A percentile compares a stretch with the other conserved stretches of the same genome.
Conservation (phyloP, 192 early-diverging fungal species). For the Oehlia diaphana region DNA sequence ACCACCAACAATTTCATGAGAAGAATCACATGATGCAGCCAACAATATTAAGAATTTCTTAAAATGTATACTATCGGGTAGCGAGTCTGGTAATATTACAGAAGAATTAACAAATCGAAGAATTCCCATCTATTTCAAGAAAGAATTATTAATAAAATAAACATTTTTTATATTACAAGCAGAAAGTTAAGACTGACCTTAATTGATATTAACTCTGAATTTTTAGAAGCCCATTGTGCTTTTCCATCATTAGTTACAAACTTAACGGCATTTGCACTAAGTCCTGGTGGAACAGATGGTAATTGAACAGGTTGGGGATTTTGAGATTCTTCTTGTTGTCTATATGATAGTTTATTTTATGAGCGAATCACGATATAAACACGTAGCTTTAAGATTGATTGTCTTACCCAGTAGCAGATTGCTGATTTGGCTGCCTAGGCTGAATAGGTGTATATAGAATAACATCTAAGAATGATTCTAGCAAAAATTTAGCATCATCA, state of each 20-base stretch:
- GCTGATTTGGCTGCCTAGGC: background rate
- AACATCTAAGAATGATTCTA: conserved; percentile 61
- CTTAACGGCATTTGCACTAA: conserved; percentile 52
- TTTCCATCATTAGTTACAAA: conserved; percentile 75
- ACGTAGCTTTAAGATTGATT: background rate
- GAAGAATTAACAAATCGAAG: conserved; percentile 46
- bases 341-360: background rate
- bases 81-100: conserved; percentile 43
- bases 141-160: background rate
- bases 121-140: conserved; percentile 40
- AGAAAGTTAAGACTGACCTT: conserved; percentile 30
- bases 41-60: conserved; percentile 65
- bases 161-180: background rate
- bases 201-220: conserved; percentile 33
- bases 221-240: conserved; percentile 59
- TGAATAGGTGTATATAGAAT: conserved; percentile 59
- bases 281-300: conserved; percentile 38
- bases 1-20: conserved; percentile 64
- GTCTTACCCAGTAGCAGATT: background rate
- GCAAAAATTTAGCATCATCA: conserved; percentile 53
- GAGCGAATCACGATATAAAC: no score
- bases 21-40: conserved; percentile 66
- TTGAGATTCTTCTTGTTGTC: conserved; percentile 18
- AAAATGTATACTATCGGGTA: conserved; percentile 40
- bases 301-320: conserved; percentile 6